Evolutionary conservation across 768 basidiomycete species (phyloP).

Genomic region (Calocera cornea): DNA sequence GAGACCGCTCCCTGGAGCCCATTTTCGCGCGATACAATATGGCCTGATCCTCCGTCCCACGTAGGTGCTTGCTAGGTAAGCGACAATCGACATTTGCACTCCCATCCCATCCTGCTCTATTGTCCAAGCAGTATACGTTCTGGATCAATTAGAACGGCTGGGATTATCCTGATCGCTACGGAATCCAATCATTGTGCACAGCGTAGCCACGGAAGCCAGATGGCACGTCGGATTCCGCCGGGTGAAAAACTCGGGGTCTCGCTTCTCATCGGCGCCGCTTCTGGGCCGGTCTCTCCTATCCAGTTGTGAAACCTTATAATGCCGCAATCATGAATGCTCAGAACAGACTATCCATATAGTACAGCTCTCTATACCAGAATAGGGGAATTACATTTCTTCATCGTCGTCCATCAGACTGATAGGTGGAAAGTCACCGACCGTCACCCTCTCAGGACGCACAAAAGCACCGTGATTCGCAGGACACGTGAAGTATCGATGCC

Average conservation of each 20-base stretch:
- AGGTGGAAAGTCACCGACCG: slow-evolving; percentile 74
- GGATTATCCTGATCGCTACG: background rate
- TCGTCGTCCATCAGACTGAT: slow-evolving; percentile 58
- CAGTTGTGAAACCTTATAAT: background rate
- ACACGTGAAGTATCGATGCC: slow-evolving; percentile 75
- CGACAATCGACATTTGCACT: background rate
- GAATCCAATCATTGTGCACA: background rate
- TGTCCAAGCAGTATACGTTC: background rate
- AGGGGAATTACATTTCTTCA: slow-evolving; percentile 42
- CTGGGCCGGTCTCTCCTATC: background rate
- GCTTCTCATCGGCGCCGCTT: background rate
- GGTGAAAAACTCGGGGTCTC: background rate
- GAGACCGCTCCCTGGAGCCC: too few species aligned
- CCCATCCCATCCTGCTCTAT: background rate
- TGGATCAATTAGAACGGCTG: background rate
- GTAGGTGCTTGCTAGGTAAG: background rate
- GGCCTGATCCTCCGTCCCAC: background rate
- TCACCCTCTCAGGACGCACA: slow-evolving; percentile 68
- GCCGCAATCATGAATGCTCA: background rate
- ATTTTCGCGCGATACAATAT: background rate
- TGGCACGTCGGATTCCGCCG: background rate
- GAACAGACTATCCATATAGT: background rate
- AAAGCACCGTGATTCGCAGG: slow-evolving; percentile 68
- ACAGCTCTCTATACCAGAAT: background rate
- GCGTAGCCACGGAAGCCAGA: background rate